Evolutionary conservation across 2,329 filamentous ascomycete species (phyloP), one percentile per base, ranked within the genome.

Genomic region (Phoma sp.): DNA sequence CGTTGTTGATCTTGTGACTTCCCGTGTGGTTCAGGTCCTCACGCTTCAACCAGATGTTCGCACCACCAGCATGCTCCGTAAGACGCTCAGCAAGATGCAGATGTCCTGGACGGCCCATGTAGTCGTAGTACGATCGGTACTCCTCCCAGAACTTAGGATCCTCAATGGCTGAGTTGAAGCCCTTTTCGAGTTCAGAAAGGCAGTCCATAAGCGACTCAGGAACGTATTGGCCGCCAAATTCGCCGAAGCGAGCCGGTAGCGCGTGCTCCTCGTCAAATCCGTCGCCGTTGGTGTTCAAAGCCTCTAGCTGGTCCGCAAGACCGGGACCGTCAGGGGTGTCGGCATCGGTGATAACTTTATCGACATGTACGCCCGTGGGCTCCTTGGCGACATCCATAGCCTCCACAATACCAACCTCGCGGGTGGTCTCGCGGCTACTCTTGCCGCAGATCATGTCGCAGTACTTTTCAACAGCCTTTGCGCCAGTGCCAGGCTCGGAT

Each of bases 1-100:
- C 95, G 69, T 99, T 99, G 82, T 99, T 99, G 82, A 99, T 98
- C 84, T 99, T 99, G 83, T 99, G 95, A 59, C 90, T 96, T 63
- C 95, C 95, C 7, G 95, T 98, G 75, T 99, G 95, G 78, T 98
- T 98, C 52, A 98, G 81, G 74, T 99, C 95, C 78, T 99, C 95
- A 67, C 95, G 87, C 84, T 99, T 99, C 64, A 99, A 80, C 89
- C 93, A 99, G 79, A 99, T 96, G 71, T 92, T 96, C 43, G 95
- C 93, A 57, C 95, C 95, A 23, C 92, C 91, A 42, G 91, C 92
- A 68, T 93, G 81, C 71, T 96, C 89, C 0, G 93, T 98, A 62
- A 99, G 80, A 47, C 93, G 87, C 65, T 95, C 87, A 1, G 95
- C 95, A 47, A 93, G 79, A 78, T 99, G 95, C 47, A 99, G 81